A percentile compares a stretch with the other conserved stretches of the same genome.
These are phyloP conservation scores for Aspergillus mulundensis DNA, from an alignment of 495 filamentous ascomycete species.

Conservation along the genomic window DNA sequence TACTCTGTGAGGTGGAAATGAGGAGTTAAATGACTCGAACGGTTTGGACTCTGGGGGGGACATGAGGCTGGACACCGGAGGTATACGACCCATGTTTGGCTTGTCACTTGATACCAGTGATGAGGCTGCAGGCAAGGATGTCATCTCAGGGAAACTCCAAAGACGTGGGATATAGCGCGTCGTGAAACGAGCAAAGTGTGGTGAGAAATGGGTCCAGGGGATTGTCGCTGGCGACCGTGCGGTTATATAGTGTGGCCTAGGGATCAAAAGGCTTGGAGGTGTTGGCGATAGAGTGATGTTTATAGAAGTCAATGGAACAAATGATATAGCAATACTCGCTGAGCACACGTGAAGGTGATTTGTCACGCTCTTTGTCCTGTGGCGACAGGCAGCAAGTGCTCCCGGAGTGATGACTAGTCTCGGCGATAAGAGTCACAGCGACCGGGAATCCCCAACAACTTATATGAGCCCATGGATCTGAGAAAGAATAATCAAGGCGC, in stretches of 20 bases:
- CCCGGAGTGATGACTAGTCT: conserved; percentile 9
- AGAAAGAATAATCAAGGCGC: conserved; percentile 3
- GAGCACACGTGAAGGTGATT: conserved; percentile 36
- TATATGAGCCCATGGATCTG: neutral
- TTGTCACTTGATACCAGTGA: conserved; percentile 23
- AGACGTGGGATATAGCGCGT: neutral
- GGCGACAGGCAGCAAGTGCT: conserved; percentile 25
- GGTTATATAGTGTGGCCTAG: conserved; percentile 2
- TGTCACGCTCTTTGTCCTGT: conserved; percentile 40
- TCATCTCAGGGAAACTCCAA: conserved; percentile 22
- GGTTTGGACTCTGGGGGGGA: conserved; percentile 67
- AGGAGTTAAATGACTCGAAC: conserved; percentile 55
- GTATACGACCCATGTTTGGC: conserved; percentile 47
- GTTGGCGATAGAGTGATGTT: conserved; percentile 25
- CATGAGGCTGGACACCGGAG: conserved; percentile 61
- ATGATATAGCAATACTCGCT: conserved; percentile 24
- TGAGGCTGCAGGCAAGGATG: conserved; percentile 22
- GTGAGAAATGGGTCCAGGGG: neutral
- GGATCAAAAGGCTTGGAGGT: conserved; percentile 6
- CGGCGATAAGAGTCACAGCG: conserved; percentile 25
- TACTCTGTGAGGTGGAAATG: conserved; percentile 32
- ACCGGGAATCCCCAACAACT: conserved; percentile 3
- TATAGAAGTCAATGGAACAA: conserved; percentile 42
- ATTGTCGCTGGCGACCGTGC: conserved; percentile 3
- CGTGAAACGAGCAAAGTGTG: neutral